Evolutionary conservation across 2,329 filamentous ascomycete genomes (phyloP), one percentile per base, ranked within the genome.

Genomic region (Botrytis byssoidea): DNA sequence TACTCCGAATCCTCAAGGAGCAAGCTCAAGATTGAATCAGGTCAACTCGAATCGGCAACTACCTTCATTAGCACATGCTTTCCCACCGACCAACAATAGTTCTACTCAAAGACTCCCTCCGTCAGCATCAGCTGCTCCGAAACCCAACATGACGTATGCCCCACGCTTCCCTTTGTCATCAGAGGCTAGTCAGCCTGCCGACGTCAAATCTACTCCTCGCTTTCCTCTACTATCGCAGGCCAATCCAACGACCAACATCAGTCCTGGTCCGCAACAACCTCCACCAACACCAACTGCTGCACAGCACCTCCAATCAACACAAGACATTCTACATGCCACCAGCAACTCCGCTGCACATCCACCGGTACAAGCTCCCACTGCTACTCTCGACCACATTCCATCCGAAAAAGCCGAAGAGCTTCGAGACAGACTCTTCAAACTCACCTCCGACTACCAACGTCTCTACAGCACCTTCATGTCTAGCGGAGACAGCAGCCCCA

Each of bases 321-420:
- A 51, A n/a, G 25, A 0, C n/a, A 0, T 9, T 64, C 61, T 14
- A 20, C 0, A 42, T 3, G 4, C n/a, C 18, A 20, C 3, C 40
- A 22, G n/a, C 42, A 66, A 25, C 10, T 35, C 35, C 1, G 0
- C 3, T 32, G 5, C n/a, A 37, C 35, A 16, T 14, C n/a, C 40
- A 20, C 25, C 55, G 0, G 14, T 16, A 22, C 4, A 12, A 5
- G 37, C 8, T 7, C 40, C 68, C 29, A 14, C 37, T 10, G 1
- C 32, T 3, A 16, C 51, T 4, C 20, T 61, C 29, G 12, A 40
- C 3, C 16, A 61, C 9, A 32, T 70, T 5, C 59, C 68, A 1
- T 59, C 25, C 1, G 7, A 35, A 32, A 40, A 61, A 18, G 40
- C 44, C 6, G 12, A 70, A 61, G 40, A 61, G 29, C 68, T 70